Conservation (phyloP, 305 asterid genomes). For the Andrographis paniculata region DNA sequence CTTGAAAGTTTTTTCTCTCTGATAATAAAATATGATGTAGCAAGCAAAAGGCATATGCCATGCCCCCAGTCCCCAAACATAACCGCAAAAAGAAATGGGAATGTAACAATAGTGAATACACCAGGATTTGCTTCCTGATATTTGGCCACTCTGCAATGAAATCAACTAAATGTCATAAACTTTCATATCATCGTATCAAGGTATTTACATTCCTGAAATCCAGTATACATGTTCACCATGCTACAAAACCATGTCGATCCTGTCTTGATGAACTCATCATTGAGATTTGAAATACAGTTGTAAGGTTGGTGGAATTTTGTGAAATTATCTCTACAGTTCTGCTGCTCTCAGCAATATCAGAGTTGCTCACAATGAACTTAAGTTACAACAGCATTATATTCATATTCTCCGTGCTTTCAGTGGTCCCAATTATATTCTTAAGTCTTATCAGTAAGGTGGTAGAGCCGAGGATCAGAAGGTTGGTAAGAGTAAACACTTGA, state of each 20-base stretch:
- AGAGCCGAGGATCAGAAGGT: slow-evolving; percentile 1
- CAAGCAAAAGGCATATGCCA: slow-evolving; percentile 67
- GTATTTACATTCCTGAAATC: not conserved
- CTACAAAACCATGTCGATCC: not conserved
- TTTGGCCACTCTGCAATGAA: slow-evolving; percentile 56
- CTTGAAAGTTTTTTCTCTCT: slow-evolving; percentile 50
- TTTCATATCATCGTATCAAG: not conserved
- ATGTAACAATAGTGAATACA: slow-evolving; percentile 68
- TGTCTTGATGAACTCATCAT: no score
- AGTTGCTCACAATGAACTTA: no score
- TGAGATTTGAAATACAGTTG: no score
- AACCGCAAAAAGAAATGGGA: slow-evolving; percentile 79
- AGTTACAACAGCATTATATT: not conserved
- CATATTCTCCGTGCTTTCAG: not conserved
- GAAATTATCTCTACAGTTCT: no score
- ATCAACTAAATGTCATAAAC: slow-evolving; percentile 18
- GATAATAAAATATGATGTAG: slow-evolving; percentile 42
- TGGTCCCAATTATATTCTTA: not conserved
- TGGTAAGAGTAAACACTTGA: not conserved
- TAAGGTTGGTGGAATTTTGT: no score
- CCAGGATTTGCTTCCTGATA: slow-evolving; percentile 91
- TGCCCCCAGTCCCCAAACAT: slow-evolving; percentile 95
- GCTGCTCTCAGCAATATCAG: no score
- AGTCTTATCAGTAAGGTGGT: not conserved
- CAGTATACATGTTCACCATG: not conserved